Conservation (phyloP, 305 asterid species). For the Fraxinus albicans region DNA sequence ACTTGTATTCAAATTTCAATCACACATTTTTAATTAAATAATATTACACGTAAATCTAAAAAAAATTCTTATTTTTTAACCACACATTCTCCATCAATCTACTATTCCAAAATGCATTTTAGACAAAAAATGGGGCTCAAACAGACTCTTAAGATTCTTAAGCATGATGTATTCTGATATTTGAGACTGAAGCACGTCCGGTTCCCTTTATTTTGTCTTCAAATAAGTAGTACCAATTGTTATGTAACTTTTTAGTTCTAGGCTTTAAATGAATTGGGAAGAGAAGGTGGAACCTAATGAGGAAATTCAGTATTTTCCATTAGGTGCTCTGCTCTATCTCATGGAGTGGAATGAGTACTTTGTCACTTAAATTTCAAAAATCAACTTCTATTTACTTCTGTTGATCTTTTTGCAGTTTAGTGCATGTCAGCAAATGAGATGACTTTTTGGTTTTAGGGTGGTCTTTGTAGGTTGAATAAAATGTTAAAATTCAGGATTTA, state of each 20-base stretch:
- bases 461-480: not conserved
- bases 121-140: not conserved
- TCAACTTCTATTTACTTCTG: not conserved
- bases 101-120: no score
- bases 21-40: no score
- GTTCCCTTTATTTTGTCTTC: not conserved
- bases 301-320: constrained; percentile 2
- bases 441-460: not conserved
- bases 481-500: not conserved
- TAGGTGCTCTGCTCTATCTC: not conserved
- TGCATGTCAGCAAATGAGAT: not conserved
- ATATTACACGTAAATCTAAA: no score
- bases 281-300: not conserved
- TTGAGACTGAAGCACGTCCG: not conserved
- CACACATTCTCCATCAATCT: no score
- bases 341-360: not conserved
- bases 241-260: not conserved
- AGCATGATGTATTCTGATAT: not conserved
- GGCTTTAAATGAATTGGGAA: not conserved
- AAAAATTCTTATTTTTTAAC: no score
- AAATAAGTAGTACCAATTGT: not conserved
- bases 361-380: not conserved
- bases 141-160: no score
- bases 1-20: no score
- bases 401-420: not conserved